Conservation (phyloP, 257 asterid species). For the Ligustrum vulgare region DNA sequence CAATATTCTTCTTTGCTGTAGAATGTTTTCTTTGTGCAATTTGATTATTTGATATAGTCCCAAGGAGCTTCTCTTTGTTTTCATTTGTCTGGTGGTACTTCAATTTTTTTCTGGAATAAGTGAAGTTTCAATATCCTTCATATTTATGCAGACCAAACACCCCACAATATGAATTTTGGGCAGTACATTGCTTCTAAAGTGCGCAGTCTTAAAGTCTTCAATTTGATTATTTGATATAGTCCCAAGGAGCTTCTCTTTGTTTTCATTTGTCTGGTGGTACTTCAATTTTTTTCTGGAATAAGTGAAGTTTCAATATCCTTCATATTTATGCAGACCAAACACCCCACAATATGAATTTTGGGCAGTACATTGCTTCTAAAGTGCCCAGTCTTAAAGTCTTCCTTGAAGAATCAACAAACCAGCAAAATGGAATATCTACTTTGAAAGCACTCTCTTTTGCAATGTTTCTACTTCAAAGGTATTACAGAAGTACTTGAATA, state of each 20-base stretch:
- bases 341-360: conserved; percentile 57
- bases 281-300: not conserved
- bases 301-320: not conserved
- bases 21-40: not conserved
- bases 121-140: not conserved
- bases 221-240: conserved; percentile 9
- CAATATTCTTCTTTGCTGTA: conserved; percentile 9
- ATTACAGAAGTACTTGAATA: conserved; percentile 10
- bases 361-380: conserved; percentile 69
- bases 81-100: not conserved
- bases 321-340: conserved; percentile 54
- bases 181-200: conserved; percentile 72
- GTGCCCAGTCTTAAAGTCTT: conserved; percentile 74
- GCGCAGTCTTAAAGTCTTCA: conserved; percentile 67
- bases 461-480: conserved; percentile 83
- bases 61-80: conserved; percentile 12
- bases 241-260: conserved; percentile 13
- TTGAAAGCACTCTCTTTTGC: conserved; percentile 72
- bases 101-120: not conserved
- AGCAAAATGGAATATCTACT: conserved; percentile 56
- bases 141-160: conserved; percentile 60
- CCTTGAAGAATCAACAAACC: conserved; percentile 47
- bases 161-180: conserved; percentile 58
- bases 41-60: conserved; percentile 14
- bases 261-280: not conserved